Percentiles rank a stretch among this genome's conserved stretches.
phyloP scores from a whole-genome alignment of 2,329 filamentous ascomycete genomes.

The Tolypocladium ovalisporum region DNA sequence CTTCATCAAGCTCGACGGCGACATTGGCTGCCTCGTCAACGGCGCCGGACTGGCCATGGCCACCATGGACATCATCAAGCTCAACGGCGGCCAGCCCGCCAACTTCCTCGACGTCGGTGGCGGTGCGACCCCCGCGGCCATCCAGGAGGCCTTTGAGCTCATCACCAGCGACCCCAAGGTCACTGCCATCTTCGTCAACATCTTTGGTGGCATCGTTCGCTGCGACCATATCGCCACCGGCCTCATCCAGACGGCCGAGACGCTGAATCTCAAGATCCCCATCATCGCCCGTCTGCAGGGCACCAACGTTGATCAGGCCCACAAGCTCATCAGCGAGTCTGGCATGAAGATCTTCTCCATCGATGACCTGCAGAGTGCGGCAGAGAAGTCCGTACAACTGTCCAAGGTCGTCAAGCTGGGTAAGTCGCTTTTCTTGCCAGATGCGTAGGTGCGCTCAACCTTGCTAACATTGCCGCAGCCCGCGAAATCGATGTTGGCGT shows the following conservation, averaged over 20 bases:
- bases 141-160: conserved; percentile 95
- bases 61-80: conserved; percentile 99
- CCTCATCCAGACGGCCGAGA: conserved; percentile 87
- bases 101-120: conserved; percentile 99
- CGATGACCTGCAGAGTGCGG: conserved; percentile 91
- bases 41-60: conserved; percentile 98
- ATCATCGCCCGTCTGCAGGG: conserved; percentile 96
- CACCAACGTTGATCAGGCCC: conserved; percentile 94
- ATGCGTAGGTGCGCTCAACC: neutral
- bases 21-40: conserved; percentile 98
- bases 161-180: conserved; percentile 99
- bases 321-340: conserved; percentile 89
- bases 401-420: conserved; percentile 99
- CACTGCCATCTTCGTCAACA: conserved; percentile 98
- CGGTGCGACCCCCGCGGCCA: conserved; percentile 91
- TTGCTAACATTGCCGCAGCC: conserved; percentile 37
- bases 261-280: conserved; percentile 90
- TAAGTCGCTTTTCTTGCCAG: conserved; percentile 32
- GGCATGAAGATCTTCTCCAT: conserved; percentile 99
- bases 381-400: conserved; percentile 97
- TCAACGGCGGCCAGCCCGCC: conserved; percentile 89
- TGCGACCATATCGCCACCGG: conserved; percentile 96
- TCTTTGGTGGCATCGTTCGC: conserved; percentile 97
- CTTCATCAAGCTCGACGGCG: conserved; percentile 99
- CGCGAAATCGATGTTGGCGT: conserved; percentile 96